Percentiles rank a stretch among this genome's conserved stretches.
phyloP scores from a whole-genome alignment of 2,329 filamentous ascomycete genomes.

The Colletotrichum tropicicola region DNA sequence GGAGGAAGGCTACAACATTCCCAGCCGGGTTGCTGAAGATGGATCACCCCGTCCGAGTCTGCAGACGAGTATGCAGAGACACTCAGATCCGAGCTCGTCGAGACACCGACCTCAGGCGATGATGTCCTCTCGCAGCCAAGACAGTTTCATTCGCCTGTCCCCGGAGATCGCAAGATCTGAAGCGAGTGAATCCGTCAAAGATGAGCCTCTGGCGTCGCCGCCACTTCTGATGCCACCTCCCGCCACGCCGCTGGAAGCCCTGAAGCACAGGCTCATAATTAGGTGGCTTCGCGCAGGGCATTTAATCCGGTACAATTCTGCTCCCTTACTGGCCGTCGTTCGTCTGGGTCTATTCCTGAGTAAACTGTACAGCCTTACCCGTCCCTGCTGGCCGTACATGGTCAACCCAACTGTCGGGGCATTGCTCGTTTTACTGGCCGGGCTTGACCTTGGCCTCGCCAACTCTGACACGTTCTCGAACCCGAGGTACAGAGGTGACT shows the following conservation, averaged over 20 bases:
- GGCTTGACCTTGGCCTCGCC: slow-evolving; percentile 67
- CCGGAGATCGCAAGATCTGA: slow-evolving; percentile 37
- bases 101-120: slow-evolving; percentile 36
- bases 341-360: slow-evolving; percentile 71
- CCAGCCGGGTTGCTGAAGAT: slow-evolving; percentile 33
- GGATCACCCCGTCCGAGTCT: slow-evolving; percentile 38
- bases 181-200: slow-evolving; percentile 28
- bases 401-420: slow-evolving; percentile 71
- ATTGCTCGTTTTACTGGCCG: slow-evolving; percentile 74
- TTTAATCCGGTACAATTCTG: slow-evolving; percentile 37
- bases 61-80: slow-evolving; percentile 42
- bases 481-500: not conserved
- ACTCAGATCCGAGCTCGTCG: slow-evolving; percentile 39
- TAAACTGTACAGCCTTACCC: slow-evolving; percentile 73
- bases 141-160: slow-evolving; percentile 42
- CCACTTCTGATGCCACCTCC: slow-evolving; percentile 62
- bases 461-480: not conserved
- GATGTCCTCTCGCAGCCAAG: slow-evolving; percentile 51
- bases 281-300: slow-evolving; percentile 45
- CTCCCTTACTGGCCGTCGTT: slow-evolving; percentile 45
- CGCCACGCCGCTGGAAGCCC: slow-evolving; percentile 41
- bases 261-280: slow-evolving; percentile 45
- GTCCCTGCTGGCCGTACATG: slow-evolving; percentile 77
- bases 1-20: slow-evolving; percentile 39
- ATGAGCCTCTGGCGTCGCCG: slow-evolving; percentile 37